Conservation (phyloP, 306 rosid genomes). For the Echinosophora koreensis region DNA sequence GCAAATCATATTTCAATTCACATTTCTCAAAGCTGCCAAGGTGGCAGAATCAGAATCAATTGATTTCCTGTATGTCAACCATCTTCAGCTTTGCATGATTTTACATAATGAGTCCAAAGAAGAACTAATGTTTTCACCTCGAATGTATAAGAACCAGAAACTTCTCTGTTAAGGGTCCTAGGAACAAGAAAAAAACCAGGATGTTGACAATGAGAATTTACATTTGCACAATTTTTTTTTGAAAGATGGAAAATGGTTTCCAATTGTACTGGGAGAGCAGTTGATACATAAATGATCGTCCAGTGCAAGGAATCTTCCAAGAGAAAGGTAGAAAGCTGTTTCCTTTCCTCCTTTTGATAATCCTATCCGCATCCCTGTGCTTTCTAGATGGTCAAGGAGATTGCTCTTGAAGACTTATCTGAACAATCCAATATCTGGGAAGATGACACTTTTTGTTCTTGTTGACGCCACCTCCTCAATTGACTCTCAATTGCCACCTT, state of each 20-base stretch:
- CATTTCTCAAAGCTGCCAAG: no score
- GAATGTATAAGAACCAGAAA: constrained; percentile 37
- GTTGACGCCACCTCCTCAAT: constrained; percentile 59
- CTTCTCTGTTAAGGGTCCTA: constrained; percentile 18
- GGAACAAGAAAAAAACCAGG: constrained; percentile 17
- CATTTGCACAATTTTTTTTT: constrained; percentile 38
- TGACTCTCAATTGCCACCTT: constrained; percentile 67
- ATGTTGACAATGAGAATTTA: constrained; percentile 32
- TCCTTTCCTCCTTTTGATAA: not conserved
- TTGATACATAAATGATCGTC: constrained; percentile 30
- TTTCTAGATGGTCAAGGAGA: constrained; percentile 38
- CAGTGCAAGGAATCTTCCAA: constrained; percentile 40
- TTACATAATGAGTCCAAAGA: constrained; percentile 15
- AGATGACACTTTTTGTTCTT: constrained; percentile 50
- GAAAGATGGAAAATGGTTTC: constrained; percentile 37
- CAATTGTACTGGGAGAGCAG: constrained; percentile 32
- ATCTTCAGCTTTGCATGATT: constrained; percentile 24
- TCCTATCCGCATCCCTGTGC: constrained; percentile 28
- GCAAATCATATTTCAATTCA: no score
- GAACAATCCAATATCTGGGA: constrained; percentile 15
- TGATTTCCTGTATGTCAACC: constrained; percentile 7
- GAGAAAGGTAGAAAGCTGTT: constrained; percentile 26
- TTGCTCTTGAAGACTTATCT: constrained; percentile 34
- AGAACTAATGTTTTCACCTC: constrained; percentile 20
- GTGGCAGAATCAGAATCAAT: not conserved